Evolutionary conservation across 129 eudicot genomes (phyloP).

Genomic region (Artemisia argyi): DNA sequence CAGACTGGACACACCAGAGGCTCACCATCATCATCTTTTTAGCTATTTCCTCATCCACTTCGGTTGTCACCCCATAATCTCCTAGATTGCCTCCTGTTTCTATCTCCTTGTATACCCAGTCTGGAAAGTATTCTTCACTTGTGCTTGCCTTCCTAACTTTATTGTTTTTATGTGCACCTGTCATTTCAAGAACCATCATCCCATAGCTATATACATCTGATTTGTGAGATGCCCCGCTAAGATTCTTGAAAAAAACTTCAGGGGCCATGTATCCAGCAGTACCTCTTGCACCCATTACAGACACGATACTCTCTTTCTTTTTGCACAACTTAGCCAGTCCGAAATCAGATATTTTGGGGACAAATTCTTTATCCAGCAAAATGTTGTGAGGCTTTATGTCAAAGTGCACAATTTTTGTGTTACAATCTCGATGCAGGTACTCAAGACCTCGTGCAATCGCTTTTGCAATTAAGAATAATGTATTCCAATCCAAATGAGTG

Average conservation of each 20-base stretch:
- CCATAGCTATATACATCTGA: too few relatives aligned
- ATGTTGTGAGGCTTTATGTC: constrained; percentile 55
- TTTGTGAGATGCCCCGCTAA: too few relatives aligned
- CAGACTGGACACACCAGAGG: too few relatives aligned
- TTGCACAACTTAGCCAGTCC: constrained; percentile 44
- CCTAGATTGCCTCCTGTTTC: too few relatives aligned
- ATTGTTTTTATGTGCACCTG: too few relatives aligned
- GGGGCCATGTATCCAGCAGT: constrained; percentile 37
- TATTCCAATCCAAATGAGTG: not conserved
- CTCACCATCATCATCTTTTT: too few relatives aligned
- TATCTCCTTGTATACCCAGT: too few relatives aligned
- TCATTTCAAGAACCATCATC: too few relatives aligned
- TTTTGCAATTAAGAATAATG: constrained; percentile 19
- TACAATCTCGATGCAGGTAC: constrained; percentile 46
- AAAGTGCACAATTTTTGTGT: constrained; percentile 42
- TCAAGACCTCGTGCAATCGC: constrained; percentile 45
- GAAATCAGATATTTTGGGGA: constrained; percentile 50
- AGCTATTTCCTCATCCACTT: too few relatives aligned
- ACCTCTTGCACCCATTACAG: constrained; percentile 33
- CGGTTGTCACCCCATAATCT: too few relatives aligned
- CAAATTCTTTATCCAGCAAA: constrained; percentile 41
- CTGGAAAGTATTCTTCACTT: too few relatives aligned
- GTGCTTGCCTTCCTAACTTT: too few relatives aligned
- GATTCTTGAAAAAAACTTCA: constrained; percentile 11
- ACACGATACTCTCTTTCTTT: constrained; percentile 30